These are phyloP conservation scores for Monosporascus sp. DNA, from an alignment of 2,329 filamentous ascomycete genomes.

Conservation along the genomic window DNA sequence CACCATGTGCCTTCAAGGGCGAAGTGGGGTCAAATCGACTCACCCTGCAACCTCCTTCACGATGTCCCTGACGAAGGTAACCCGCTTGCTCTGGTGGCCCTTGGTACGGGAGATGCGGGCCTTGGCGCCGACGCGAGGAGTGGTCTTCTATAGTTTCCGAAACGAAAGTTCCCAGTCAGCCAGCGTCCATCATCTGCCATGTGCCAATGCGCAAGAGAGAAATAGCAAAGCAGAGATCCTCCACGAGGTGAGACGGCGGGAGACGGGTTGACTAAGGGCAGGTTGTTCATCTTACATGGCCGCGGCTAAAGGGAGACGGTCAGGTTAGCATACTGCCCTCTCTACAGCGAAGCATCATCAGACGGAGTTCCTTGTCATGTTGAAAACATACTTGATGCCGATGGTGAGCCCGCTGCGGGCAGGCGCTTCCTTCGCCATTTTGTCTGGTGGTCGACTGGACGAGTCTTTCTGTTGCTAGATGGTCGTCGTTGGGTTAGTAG, in stretches of 20 bases:
- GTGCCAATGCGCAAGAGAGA: conserved; percentile 22
- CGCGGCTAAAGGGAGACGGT: conserved; percentile 43
- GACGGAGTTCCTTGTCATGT: no score
- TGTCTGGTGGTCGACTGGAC: conserved; percentile 8
- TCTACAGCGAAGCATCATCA: no score
- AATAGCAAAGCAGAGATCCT: conserved; percentile 58
- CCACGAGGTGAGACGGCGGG: conserved; percentile 64
- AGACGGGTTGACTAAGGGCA: conserved; percentile 2
- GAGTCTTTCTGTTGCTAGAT: conserved; percentile 22
- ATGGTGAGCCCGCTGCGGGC: conserved; percentile 55
- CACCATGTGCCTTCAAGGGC: background rate
- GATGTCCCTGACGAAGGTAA: conserved; percentile 92
- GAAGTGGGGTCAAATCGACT: conserved; percentile 31
- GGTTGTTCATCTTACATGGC: conserved; percentile 51
- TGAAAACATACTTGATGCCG: conserved; percentile 33
- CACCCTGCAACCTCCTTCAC: conserved; percentile 98
- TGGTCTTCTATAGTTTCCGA: conserved; percentile 66
- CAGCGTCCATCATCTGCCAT: conserved; percentile 60
- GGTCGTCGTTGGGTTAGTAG: conserved; percentile 26
- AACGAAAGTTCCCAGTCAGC: conserved; percentile 37
- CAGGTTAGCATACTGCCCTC: background rate
- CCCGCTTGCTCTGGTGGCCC: conserved; percentile 95
- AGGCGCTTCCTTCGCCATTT: conserved; percentile 57
- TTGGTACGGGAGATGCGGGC: conserved; percentile 80
- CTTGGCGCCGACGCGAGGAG: conserved; percentile 65